Conservation (phyloP, 164 flowering plant species). For the Amborella trichopoda region DNA sequence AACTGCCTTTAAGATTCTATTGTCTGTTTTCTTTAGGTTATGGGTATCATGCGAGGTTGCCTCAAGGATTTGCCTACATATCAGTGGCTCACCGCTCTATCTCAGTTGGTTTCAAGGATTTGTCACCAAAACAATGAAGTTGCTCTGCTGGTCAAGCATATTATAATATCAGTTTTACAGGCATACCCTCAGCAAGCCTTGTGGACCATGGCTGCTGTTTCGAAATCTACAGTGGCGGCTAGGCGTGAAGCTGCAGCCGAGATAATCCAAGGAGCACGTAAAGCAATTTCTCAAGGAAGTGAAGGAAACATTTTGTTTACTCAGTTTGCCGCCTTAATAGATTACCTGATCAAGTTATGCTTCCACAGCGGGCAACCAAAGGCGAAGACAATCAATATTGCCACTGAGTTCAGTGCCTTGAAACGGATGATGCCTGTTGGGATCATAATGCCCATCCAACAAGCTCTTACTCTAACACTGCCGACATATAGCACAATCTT, state of each 20-base stretch:
- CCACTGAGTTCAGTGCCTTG: slow-evolving; percentile 89
- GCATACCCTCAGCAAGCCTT: slow-evolving; percentile 93
- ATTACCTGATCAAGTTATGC: slow-evolving; percentile 85
- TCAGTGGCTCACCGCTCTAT: slow-evolving; percentile 89
- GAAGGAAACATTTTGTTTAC: slow-evolving; percentile 48
- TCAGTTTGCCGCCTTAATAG: slow-evolving; percentile 76
- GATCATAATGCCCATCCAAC: slow-evolving; percentile 90
- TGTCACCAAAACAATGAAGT: slow-evolving; percentile 95
- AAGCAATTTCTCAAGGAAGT: slow-evolving; percentile 49
- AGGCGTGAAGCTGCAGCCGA: slow-evolving; percentile 94
- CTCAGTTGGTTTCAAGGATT: slow-evolving; percentile 96
- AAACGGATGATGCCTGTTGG: slow-evolving; percentile 98
- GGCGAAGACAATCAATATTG: slow-evolving; percentile 67
- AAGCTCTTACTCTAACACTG: slow-evolving; percentile 73
- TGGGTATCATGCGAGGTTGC: slow-evolving; percentile 89
- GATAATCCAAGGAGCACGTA: slow-evolving; percentile 83
- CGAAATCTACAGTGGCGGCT: slow-evolving; percentile 88
- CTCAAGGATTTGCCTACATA: slow-evolving; percentile 89
- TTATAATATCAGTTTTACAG: slow-evolving; percentile 76
- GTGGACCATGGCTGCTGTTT: slow-evolving; percentile 99
- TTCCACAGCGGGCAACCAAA: slow-evolving; percentile 84
- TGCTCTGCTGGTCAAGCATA: slow-evolving; percentile 74
- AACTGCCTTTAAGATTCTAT: too few species aligned
- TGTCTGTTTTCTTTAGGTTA: slow-evolving; percentile 56
- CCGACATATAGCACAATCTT: slow-evolving; percentile 44